Evolutionary conservation across 2,329 filamentous ascomycete species (phyloP).

Genomic region (Aspergillus sclerotialis): DNA sequence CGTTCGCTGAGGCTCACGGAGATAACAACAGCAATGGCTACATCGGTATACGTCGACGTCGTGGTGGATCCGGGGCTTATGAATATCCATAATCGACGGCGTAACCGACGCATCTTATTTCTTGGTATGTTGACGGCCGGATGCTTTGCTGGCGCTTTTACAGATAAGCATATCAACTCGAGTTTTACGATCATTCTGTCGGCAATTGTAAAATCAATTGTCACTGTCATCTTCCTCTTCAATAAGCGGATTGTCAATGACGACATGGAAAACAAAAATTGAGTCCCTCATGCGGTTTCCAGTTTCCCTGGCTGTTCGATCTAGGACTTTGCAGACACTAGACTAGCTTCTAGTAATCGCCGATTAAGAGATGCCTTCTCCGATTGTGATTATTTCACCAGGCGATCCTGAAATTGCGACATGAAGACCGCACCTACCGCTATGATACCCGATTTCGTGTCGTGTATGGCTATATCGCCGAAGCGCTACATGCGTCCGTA

Average conservation of each 20-base stretch:
- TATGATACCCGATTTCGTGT: too few relatives aligned
- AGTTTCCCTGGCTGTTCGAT: too few relatives aligned
- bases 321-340: too few relatives aligned
- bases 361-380: too few relatives aligned
- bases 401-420: too few relatives aligned
- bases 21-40: constrained; percentile 60
- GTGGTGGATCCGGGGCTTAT: constrained; percentile 50
- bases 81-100: constrained; percentile 36
- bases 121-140: constrained; percentile 10
- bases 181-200: constrained; percentile 11
- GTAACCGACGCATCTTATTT: constrained; percentile 13
- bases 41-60: constrained; percentile 56
- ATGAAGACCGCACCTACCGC: too few relatives aligned
- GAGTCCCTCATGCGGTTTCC: too few relatives aligned
- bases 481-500: too few relatives aligned
- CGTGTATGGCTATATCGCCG: too few relatives aligned
- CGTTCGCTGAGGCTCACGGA: constrained; percentile 51
- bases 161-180: constrained; percentile 8
- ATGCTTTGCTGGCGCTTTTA: constrained; percentile 13
- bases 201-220: constrained; percentile 9
- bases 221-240: constrained; percentile 8
- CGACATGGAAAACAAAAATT: too few relatives aligned
- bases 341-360: too few relatives aligned
- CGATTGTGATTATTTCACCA: too few relatives aligned
- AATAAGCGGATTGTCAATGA: constrained; percentile 3